phyloP scores from a whole-genome alignment of 2,329 filamentous ascomycete species.

The Verticillium nubilum region DNA sequence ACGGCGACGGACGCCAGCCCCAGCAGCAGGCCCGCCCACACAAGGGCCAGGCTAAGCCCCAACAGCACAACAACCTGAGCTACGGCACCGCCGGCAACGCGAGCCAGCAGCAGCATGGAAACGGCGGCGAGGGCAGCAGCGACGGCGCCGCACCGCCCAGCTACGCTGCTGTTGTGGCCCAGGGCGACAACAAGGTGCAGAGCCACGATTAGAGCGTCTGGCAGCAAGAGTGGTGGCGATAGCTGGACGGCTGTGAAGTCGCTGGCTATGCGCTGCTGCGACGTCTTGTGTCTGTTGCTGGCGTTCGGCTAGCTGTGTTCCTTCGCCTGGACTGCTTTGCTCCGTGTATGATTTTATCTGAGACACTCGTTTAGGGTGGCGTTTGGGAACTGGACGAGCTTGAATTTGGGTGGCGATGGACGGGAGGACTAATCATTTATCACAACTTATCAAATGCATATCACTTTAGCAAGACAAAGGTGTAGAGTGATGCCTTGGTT shows the following conservation, averaged over 20 bases:
- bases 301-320: not conserved
- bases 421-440: not conserved
- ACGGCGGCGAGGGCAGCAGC: constrained; percentile 36
- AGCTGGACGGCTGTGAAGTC: not conserved
- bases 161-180: constrained; percentile 80
- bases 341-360: not conserved
- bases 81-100: constrained; percentile 16
- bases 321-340: not conserved
- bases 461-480: not conserved
- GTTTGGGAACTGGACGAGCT: not conserved
- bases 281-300: not conserved
- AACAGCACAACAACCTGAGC: constrained; percentile 18
- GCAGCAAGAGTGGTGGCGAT: not conserved
- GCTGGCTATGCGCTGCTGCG: not conserved
- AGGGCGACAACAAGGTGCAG: constrained; percentile 87
- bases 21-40: constrained; percentile 23
- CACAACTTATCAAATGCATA: not conserved
- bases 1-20: constrained; percentile 31
- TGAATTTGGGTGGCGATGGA: not conserved
- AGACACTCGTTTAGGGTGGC: not conserved
- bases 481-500: not conserved
- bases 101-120: constrained; percentile 23
- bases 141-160: constrained; percentile 63
- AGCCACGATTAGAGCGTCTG: constrained; percentile 41
- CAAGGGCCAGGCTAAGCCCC: constrained; percentile 23